Percentiles rank a stretch among this genome's conserved stretches.
Conservation (phyloP, 345 rosid species). For the Brassica nigra region DNA sequence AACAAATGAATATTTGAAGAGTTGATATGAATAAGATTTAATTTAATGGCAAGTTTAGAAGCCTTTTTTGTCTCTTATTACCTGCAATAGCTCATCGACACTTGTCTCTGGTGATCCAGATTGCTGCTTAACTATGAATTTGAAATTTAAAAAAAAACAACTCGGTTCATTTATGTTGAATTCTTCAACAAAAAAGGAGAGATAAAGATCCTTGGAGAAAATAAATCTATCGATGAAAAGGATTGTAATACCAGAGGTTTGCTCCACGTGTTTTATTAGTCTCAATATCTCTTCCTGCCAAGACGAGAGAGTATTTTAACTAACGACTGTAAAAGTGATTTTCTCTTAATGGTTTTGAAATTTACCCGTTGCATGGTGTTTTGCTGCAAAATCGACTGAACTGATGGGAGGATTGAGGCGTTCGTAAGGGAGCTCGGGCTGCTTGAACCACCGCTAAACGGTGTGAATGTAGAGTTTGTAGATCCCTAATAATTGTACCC, state of each 20-base stretch:
- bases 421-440: slow-evolving; percentile 51
- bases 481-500: slow-evolving; percentile 61
- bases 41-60: not conserved
- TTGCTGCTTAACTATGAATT: slow-evolving; percentile 65
- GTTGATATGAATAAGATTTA: not conserved
- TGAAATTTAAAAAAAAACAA: slow-evolving; percentile 7
- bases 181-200: not conserved
- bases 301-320: slow-evolving; percentile 16
- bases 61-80: slow-evolving; percentile 6
- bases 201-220: not conserved
- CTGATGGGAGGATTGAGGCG: slow-evolving; percentile 63
- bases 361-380: slow-evolving; percentile 76
- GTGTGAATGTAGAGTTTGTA: slow-evolving; percentile 50
- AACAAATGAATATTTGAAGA: not conserved
- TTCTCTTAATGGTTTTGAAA: not conserved
- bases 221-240: not conserved
- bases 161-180: slow-evolving; percentile 21
- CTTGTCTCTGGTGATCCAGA: slow-evolving; percentile 58
- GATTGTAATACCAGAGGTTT: slow-evolving; percentile 63
- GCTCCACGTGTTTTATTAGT: slow-evolving; percentile 79
- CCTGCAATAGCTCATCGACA: slow-evolving; percentile 67
- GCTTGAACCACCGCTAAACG: slow-evolving; percentile 54
- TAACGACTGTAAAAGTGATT: not conserved
- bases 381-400: slow-evolving; percentile 84
- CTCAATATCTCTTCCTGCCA: slow-evolving; percentile 91